A percentile compares a stretch with the other conserved stretches of the same genome.
phyloP scores from a whole-genome alignment of 176 grass and related monocot genomes.

The Aegilops longissima region DNA sequence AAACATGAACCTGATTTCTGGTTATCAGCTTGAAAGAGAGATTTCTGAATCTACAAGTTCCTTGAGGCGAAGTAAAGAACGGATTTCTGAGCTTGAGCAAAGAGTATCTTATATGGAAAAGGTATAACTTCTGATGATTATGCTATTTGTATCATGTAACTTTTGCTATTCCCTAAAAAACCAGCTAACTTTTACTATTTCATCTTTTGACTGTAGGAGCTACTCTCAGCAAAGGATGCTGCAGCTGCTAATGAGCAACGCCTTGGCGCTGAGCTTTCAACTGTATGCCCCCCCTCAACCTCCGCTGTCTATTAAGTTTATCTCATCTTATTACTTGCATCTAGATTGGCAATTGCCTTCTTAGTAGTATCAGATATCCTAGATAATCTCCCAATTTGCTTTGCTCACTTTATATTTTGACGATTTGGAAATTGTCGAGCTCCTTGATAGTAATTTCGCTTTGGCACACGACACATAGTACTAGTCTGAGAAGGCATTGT shows the following conservation, averaged over 20 bases:
- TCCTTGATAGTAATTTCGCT: background rate
- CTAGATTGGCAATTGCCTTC: background rate
- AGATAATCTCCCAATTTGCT: background rate
- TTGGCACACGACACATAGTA: background rate
- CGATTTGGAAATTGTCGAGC: background rate
- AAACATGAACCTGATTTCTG: background rate
- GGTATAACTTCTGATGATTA: constrained; percentile 45
- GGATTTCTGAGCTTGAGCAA: constrained; percentile 65
- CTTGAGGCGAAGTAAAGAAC: constrained; percentile 69
- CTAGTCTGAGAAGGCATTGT: background rate
- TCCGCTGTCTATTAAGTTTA: background rate
- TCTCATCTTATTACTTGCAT: background rate
- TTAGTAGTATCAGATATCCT: background rate
- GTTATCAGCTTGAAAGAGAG: constrained; percentile 86
- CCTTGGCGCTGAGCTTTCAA: constrained; percentile 67
- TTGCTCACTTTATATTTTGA: background rate
- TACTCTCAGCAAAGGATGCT: constrained; percentile 67
- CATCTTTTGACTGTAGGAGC: constrained; percentile 54
- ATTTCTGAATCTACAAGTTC: constrained; percentile 63
- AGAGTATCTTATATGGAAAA: constrained; percentile 78
- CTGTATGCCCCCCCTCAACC: constrained; percentile 42
- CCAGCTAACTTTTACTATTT: constrained; percentile 37
- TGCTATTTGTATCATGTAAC: constrained; percentile 13
- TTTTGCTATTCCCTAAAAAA: constrained; percentile 24
- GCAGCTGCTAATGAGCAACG: constrained; percentile 78